Conservation (phyloP, 2,329 filamentous ascomycete species). For the Thermoascus crustaceus region DNA sequence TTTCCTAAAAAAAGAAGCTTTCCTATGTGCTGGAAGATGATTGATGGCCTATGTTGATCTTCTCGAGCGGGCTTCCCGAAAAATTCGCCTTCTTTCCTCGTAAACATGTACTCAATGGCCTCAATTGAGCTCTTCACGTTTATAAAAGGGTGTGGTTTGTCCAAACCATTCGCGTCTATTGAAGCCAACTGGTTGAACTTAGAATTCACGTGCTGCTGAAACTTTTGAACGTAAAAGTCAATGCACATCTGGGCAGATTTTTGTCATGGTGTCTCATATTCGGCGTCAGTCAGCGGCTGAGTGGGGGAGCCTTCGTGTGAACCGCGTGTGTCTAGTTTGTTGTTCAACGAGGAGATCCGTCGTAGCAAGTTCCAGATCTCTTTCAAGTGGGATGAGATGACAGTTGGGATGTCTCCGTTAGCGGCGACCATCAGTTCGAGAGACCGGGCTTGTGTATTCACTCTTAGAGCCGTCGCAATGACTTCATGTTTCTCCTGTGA, state of each 20-base stretch:
- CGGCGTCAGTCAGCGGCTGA: background rate
- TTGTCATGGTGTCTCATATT: background rate
- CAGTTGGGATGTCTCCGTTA: background rate
- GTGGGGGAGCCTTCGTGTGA: background rate
- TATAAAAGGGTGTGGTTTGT: background rate
- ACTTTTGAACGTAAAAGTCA: background rate
- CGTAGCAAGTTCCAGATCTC: background rate
- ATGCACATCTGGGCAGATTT: background rate
- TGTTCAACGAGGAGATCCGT: background rate
- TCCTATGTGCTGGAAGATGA: too few relatives aligned
- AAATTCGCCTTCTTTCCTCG: background rate
- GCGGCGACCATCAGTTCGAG: background rate
- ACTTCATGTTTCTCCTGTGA: constrained; percentile 2
- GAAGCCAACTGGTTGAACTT: background rate
- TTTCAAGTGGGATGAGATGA: background rate
- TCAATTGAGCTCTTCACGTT: background rate
- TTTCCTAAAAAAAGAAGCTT: too few relatives aligned
- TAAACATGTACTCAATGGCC: background rate
- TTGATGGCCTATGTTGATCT: too few relatives aligned
- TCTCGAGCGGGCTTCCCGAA: background rate
- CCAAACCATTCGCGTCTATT: background rate
- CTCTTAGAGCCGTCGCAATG: background rate
- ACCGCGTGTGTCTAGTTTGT: background rate
- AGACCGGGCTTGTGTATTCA: background rate
- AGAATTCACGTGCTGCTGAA: background rate